Evolutionary conservation across 1,139 yeast genomes (phyloP), one percentile per base, ranked within the genome.

Genomic region (Protomyces gravidus): DNA sequence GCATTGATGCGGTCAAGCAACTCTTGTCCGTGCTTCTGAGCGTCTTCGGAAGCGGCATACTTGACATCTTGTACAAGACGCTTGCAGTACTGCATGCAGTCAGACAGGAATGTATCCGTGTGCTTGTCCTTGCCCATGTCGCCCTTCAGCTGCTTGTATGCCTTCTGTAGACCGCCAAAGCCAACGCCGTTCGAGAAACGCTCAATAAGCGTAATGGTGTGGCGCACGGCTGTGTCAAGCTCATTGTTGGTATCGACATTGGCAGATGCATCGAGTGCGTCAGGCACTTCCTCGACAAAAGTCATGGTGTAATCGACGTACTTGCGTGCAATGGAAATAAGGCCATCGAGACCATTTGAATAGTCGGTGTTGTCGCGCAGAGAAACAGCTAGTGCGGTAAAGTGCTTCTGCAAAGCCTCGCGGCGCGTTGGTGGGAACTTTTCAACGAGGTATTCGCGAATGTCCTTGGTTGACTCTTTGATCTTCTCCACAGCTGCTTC

Each of bases 291-390:
- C 25, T 55, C 60, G 11, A 51, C 50, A 17, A 50, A 48, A 17
- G 60, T 50, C 45, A 55, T 36, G 19, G 60, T 55, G 45, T 50
- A 50, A 36, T 55, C 60, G 6, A 55, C 49, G 26, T 55, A 55
- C 33, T 55, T 55, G 28, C 40, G 50, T 7, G 49, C 60, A 11
- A 55, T 28, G 3, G 60, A 42, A n/a, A 55, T 48, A 42, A 55
- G 26, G 21, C 53, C 53, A 15, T 55, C 60, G 30, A 55, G 50
- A 11, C 55, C 60, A 28, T 55, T 50, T 17, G 60, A 55, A 45
- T 49, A 55, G 27, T 55, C 60, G 17, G 45, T 30, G 33, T 55
- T 55, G 33, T 55, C 55, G n/a, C 55, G 48, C 17, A 55, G 23
- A 7, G 58, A 46, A 7, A 53, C 51, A 19, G 58, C 58, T 30